phyloP scores from a whole-genome alignment of 768 basidiomycete species.

The Sutorius australiensis region DNA sequence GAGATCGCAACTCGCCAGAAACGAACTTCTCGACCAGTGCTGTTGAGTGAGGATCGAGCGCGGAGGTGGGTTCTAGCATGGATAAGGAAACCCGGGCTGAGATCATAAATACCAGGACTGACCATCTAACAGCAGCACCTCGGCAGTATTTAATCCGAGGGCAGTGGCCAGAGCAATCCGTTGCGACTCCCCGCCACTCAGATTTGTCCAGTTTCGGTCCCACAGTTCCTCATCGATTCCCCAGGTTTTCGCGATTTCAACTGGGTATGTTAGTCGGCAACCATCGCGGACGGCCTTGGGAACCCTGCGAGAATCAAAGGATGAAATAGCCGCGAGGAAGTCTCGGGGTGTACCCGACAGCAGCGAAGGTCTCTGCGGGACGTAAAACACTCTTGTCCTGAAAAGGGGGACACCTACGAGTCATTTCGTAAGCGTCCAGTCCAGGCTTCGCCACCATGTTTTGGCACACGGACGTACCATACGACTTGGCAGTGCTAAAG shows the following conservation, averaged over 20 bases:
- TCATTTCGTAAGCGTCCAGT: neutral
- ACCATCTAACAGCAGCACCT: slow-evolving; percentile 81
- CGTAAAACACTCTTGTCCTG: slow-evolving; percentile 77
- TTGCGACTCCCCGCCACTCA: slow-evolving; percentile 88
- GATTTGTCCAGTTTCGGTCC: slow-evolving; percentile 72
- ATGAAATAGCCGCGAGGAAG: slow-evolving; percentile 56
- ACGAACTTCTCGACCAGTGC: slow-evolving; percentile 63
- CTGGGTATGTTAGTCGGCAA: slow-evolving; percentile 35
- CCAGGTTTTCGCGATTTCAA: slow-evolving; percentile 61
- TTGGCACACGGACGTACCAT: slow-evolving; percentile 36
- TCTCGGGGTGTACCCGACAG: slow-evolving; percentile 76
- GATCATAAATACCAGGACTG: slow-evolving; percentile 16
- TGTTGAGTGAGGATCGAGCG: slow-evolving; percentile 70
- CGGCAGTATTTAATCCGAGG: slow-evolving; percentile 67
- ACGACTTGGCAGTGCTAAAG: slow-evolving; percentile 46
- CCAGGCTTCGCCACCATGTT: neutral
- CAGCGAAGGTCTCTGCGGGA: slow-evolving; percentile 86
- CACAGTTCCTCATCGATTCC: slow-evolving; percentile 66
- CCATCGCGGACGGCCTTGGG: slow-evolving; percentile 22
- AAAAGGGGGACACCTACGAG: slow-evolving; percentile 68
- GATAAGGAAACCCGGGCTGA: neutral
- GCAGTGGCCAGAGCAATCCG: slow-evolving; percentile 77
- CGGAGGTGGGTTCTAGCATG: slow-evolving; percentile 79
- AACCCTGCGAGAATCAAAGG: slow-evolving; percentile 44
- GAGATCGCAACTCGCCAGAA: slow-evolving; percentile 44